These are phyloP conservation scores for Apiospora phragmitis DNA, from an alignment of 2,329 filamentous ascomycete species.

Conservation along the genomic window DNA sequence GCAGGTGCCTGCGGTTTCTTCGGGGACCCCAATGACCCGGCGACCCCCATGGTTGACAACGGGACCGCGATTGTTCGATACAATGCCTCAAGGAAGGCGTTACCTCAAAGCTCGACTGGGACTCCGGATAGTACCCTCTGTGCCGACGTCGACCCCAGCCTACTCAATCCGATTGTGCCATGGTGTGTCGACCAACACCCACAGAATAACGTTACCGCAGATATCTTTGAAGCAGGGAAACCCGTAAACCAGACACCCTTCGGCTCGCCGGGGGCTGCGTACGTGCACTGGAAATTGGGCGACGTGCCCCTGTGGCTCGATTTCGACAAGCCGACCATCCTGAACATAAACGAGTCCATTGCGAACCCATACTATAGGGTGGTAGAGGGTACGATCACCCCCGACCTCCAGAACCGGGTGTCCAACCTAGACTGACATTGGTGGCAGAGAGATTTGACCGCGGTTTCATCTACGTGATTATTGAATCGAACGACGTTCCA, in stretches of 20 bases:
- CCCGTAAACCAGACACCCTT: constrained; percentile 18
- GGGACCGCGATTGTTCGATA: constrained; percentile 47
- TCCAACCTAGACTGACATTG: background rate
- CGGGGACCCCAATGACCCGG: constrained; percentile 21
- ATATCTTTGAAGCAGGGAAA: constrained; percentile 22
- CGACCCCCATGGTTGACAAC: constrained; percentile 37
- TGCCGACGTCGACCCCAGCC: constrained; percentile 15
- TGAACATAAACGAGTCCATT: constrained; percentile 18
- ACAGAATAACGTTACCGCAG: constrained; percentile 21
- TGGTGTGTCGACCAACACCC: constrained; percentile 22
- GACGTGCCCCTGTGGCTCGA: constrained; percentile 22
- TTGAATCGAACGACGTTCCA: constrained; percentile 15
- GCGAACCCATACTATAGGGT: constrained; percentile 21
- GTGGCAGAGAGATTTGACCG: constrained; percentile 17
- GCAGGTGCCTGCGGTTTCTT: constrained; percentile 33
- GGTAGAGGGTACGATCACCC: constrained; percentile 16
- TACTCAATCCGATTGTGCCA: constrained; percentile 22
- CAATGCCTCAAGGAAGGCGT: constrained; percentile 22
- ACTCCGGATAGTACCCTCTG: constrained; percentile 13
- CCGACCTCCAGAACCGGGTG: background rate
- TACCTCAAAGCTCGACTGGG: background rate
- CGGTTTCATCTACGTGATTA: constrained; percentile 23
- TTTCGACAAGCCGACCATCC: constrained; percentile 22
- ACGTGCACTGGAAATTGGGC: constrained; percentile 25
- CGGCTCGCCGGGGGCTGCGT: constrained; percentile 28